Evolutionary conservation across 441 rosid genomes (phyloP).

Genomic region (Erodium trifolium): DNA sequence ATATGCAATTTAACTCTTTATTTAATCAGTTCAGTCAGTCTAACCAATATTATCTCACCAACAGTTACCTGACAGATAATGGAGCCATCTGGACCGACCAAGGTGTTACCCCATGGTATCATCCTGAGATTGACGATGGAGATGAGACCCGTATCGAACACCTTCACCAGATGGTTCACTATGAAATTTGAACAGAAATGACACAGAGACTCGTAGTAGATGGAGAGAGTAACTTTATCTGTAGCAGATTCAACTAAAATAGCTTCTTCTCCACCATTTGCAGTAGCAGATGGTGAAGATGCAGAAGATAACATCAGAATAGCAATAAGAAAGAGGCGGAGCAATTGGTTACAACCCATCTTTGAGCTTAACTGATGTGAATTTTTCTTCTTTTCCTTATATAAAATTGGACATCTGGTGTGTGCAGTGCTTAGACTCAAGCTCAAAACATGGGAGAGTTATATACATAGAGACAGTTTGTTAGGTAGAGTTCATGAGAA

Average conservation of each 20-base stretch:
- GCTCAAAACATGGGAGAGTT: not conserved
- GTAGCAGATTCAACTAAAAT: too few species aligned
- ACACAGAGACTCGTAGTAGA: slow-evolving; percentile 26
- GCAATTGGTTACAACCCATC: not conserved
- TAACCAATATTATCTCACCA: not conserved
- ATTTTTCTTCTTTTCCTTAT: too few species aligned
- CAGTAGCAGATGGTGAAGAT: not conserved
- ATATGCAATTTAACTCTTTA: too few species aligned
- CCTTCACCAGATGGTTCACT: slow-evolving; percentile 20
- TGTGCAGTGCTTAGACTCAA: not conserved
- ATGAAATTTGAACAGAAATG: slow-evolving; percentile 26
- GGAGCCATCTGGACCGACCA: slow-evolving; percentile 17
- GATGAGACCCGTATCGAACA: slow-evolving; percentile 20
- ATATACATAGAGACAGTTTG: not conserved
- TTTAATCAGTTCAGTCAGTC: not conserved
- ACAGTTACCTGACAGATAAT: slow-evolving; percentile 21
- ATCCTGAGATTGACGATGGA: slow-evolving; percentile 24
- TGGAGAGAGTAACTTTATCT: slow-evolving; percentile 17
- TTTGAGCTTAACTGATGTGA: not conserved
- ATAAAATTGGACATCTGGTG: not conserved
- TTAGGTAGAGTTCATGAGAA: not conserved
- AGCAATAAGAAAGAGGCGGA: slow-evolving; percentile 5
- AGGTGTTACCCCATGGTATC: slow-evolving; percentile 24
- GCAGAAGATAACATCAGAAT: not conserved
- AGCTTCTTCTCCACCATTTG: not conserved